These are phyloP conservation scores for Aureobasidium lini DNA, from an alignment of 2,329 filamentous ascomycete species.

Conservation along the genomic window DNA sequence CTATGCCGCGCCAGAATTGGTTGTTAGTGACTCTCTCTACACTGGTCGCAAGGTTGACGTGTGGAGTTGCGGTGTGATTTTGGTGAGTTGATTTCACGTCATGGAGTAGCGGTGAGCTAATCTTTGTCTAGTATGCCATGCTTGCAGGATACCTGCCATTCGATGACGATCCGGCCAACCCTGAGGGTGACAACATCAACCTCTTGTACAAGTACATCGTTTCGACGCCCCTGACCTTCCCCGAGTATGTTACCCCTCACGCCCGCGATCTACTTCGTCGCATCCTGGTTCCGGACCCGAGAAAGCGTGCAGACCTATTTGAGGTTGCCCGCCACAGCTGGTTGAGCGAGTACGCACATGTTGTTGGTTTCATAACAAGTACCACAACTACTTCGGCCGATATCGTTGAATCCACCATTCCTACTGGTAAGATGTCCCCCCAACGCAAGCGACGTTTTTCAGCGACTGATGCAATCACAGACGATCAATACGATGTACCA, in stretches of 20 bases:
- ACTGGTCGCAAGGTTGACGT: constrained; percentile 97
- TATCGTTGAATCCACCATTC: constrained; percentile 70
- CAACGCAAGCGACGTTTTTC: neutral
- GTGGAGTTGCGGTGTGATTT: constrained; percentile 97
- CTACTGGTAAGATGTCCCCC: constrained; percentile 38
- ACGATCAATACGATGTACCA: constrained; percentile 51
- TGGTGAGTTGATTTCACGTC: constrained; percentile 55
- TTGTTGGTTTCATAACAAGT: constrained; percentile 95
- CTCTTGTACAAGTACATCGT: constrained; percentile 99
- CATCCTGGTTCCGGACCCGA: constrained; percentile 89
- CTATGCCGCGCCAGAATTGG: constrained; percentile 92
- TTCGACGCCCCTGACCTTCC: constrained; percentile 91
- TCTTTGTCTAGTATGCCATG: constrained; percentile 79
- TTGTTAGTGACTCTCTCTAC: constrained; percentile 95
- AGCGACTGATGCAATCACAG: constrained; percentile 22
- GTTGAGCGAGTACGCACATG: constrained; percentile 93
- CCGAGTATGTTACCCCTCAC: constrained; percentile 97
- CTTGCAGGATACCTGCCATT: constrained; percentile 95
- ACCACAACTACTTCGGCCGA: constrained; percentile 82
- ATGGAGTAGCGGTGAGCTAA: constrained; percentile 4
- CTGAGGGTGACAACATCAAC: constrained; percentile 98
- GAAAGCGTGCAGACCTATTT: constrained; percentile 90
- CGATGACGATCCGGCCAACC: constrained; percentile 95
- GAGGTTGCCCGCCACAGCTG: constrained; percentile 97
- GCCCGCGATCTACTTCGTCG: constrained; percentile 85